phyloP scores from a whole-genome alignment of 2,329 filamentous ascomycete species.

The Trichoderma lentiforme region DNA sequence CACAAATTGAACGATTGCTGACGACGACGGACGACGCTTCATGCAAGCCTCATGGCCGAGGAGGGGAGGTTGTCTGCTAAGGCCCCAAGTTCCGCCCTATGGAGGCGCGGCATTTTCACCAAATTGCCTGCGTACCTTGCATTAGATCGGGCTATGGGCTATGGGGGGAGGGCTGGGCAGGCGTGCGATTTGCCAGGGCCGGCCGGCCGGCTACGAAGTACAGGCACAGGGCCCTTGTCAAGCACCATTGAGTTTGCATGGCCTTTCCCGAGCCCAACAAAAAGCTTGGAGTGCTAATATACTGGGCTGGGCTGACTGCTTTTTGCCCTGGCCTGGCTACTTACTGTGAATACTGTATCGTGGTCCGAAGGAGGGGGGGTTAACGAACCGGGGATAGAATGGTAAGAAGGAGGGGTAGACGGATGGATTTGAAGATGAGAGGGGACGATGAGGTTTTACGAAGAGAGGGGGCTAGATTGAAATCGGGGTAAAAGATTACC shows the following conservation, averaged over 20 bases:
- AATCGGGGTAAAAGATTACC: background rate
- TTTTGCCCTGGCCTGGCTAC: background rate
- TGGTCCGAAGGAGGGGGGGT: background rate
- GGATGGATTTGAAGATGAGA: background rate
- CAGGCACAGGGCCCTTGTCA: background rate
- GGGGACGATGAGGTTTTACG: background rate
- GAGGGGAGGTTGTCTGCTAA: background rate
- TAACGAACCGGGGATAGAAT: background rate
- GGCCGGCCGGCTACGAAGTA: background rate
- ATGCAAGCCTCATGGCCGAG: slow-evolving; percentile 6
- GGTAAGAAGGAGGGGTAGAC: background rate
- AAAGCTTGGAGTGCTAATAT: background rate
- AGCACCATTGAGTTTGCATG: background rate
- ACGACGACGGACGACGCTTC: slow-evolving; percentile 13
- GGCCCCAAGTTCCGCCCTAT: background rate
- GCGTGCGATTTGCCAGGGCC: slow-evolving; percentile 6
- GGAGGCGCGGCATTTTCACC: slow-evolving; percentile 15
- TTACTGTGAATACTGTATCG: background rate
- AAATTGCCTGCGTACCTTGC: slow-evolving; percentile 17
- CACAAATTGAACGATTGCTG: background rate
- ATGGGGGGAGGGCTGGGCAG: slow-evolving; percentile 5
- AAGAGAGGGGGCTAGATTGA: background rate
- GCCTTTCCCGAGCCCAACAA: slow-evolving; percentile 12
- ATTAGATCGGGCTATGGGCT: slow-evolving; percentile 1
- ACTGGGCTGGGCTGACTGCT: background rate